Percentiles rank a stretch among this genome's conserved stretches.
These are phyloP conservation scores for Heterobasidion occidentale DNA, from an alignment of 1,284 basidiomycete species.

Conservation along the genomic window DNA sequence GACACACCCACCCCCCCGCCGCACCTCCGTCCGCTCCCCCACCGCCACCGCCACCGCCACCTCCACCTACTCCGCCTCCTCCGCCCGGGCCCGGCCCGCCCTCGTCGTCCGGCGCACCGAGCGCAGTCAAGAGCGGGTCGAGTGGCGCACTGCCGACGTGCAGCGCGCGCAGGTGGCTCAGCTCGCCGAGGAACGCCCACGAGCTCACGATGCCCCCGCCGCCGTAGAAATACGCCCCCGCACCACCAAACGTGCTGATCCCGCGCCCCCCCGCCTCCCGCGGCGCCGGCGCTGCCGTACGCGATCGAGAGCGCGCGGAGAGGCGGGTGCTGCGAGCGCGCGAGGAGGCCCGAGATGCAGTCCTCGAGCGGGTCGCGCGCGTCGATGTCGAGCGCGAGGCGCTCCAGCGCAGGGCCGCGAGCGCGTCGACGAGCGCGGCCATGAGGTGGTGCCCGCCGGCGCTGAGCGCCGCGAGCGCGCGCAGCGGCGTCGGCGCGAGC, in stretches of 20 bases:
- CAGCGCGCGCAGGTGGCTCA: conserved; percentile 43
- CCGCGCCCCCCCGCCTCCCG: conserved; percentile 32
- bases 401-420: conserved; percentile 43
- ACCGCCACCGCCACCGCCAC: background rate
- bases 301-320: conserved; percentile 50
- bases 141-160: conserved; percentile 54
- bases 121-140: conserved; percentile 47
- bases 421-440: conserved; percentile 49
- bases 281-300: conserved; percentile 35
- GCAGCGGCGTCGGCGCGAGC: conserved; percentile 39
- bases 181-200: conserved; percentile 41
- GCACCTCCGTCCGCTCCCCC: conserved; percentile 26
- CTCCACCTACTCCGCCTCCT: too few species aligned
- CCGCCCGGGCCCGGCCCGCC: conserved; percentile 18
- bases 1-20: conserved; percentile 41
- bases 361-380: conserved; percentile 63
- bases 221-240: background rate
- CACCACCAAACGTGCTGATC: conserved; percentile 17
- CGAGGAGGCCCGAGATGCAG: conserved; percentile 46
- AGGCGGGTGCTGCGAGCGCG: conserved; percentile 47
- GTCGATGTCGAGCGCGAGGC: conserved; percentile 58
- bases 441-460: conserved; percentile 64
- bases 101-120: conserved; percentile 50
- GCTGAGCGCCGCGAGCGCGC: conserved; percentile 42
- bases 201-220: conserved; percentile 19